Percentiles rank a stretch among this genome's conserved stretches.
Conservation (phyloP, 345 rosid genomes). For the Durio zibethinus region DNA sequence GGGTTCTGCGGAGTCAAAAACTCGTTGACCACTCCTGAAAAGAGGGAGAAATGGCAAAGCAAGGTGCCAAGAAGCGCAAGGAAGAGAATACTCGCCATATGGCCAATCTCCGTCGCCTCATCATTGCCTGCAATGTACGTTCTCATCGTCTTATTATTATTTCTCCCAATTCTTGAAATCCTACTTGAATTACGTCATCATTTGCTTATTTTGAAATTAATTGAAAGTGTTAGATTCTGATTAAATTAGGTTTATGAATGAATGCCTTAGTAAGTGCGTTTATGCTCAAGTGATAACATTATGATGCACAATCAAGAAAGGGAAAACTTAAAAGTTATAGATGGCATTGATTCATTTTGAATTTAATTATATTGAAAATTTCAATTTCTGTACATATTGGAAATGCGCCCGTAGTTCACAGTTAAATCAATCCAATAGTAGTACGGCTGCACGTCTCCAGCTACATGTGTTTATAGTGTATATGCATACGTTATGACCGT, state of each 20-base stretch:
- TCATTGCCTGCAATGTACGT: slow-evolving; percentile 67
- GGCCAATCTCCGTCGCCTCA: slow-evolving; percentile 54
- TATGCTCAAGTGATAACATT: not conserved
- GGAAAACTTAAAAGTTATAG: too few relatives aligned
- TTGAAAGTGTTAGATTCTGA: not conserved
- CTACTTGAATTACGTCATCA: too few relatives aligned
- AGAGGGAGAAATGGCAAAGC: slow-evolving; percentile 60
- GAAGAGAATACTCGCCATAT: slow-evolving; percentile 84
- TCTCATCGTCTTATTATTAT: slow-evolving; percentile 1
- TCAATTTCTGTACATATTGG: not conserved
- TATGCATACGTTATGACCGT: not conserved
- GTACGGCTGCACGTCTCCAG: not conserved
- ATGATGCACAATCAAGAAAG: too few relatives aligned
- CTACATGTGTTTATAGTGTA: not conserved
- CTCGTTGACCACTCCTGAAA: not conserved
- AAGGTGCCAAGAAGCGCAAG: slow-evolving; percentile 90
- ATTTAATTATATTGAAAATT: not conserved
- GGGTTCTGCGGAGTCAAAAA: not conserved
- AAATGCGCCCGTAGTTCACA: not conserved
- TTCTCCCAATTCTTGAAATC: not conserved
- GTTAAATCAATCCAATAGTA: not conserved
- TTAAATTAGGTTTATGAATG: not conserved
- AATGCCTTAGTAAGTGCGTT: not conserved
- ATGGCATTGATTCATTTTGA: not conserved
- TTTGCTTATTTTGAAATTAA: not conserved